phyloP scores from a whole-genome alignment of 805 yeast genomes.

The Ogataea zsoltii region DNA sequence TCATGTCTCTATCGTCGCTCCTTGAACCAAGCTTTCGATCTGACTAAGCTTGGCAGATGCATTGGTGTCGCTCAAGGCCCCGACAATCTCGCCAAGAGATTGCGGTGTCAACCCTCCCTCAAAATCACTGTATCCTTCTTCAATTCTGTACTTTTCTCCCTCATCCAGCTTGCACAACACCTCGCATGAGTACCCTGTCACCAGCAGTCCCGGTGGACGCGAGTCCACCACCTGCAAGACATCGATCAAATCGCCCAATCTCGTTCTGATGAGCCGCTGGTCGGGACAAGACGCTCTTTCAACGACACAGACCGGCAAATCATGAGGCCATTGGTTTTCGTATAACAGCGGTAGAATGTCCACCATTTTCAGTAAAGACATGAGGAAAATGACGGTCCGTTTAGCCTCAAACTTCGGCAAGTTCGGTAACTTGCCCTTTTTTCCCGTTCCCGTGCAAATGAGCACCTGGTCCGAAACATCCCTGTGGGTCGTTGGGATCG shows the following conservation, averaged over 20 bases:
- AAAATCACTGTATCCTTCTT: conserved; percentile 26
- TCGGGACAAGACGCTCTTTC: conserved; percentile 95
- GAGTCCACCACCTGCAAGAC: conserved; percentile 80
- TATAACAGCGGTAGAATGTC: conserved; percentile 51
- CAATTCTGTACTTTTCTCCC: conserved; percentile 24
- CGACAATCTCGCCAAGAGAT: conserved; percentile 5
- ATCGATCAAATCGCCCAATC: conserved; percentile 61
- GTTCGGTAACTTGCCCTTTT: conserved; percentile 77
- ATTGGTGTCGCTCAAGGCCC: not conserved
- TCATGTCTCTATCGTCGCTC: too few relatives aligned
- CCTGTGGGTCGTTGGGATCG: conserved; percentile 89
- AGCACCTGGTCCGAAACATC: conserved; percentile 90
- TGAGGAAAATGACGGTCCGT: conserved; percentile 83
- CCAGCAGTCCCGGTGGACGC: conserved; percentile 88
- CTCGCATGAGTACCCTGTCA: conserved; percentile 75
- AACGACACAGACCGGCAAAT: conserved; percentile 78
- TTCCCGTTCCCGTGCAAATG: conserved; percentile 93
- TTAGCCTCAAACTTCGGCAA: conserved; percentile 71
- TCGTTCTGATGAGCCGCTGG: conserved; percentile 80
- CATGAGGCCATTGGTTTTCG: conserved; percentile 62
- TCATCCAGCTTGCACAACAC: conserved; percentile 24
- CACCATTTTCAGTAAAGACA: conserved; percentile 81
- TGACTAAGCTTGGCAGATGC: not conserved
- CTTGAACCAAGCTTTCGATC: too few relatives aligned
- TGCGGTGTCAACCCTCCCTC: not conserved